Evolutionary conservation across 2,329 filamentous ascomycete genomes (phyloP).

Genomic region (Ophiosphaerella korrae): DNA sequence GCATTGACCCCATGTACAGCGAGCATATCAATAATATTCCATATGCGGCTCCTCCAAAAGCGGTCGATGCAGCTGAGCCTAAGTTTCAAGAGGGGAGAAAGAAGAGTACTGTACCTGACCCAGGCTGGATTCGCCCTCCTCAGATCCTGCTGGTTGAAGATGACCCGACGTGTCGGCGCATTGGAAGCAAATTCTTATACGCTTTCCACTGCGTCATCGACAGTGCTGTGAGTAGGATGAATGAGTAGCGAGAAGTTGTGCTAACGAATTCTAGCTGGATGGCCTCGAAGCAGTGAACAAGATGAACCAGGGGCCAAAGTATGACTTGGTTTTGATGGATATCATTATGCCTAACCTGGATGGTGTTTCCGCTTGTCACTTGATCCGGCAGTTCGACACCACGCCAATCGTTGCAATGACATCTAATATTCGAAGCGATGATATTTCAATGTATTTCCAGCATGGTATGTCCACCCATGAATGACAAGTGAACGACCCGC

Average conservation of each 20-base stretch:
- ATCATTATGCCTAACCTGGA: slow-evolving; percentile 97
- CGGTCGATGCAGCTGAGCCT: slow-evolving; percentile 56
- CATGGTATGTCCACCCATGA: slow-evolving; percentile 69
- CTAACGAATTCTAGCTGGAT: slow-evolving; percentile 65
- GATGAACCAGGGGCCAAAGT: slow-evolving; percentile 69
- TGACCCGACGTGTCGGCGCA: slow-evolving; percentile 68
- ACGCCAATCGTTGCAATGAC: slow-evolving; percentile 98
- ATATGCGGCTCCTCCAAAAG: slow-evolving; percentile 75
- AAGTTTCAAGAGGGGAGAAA: slow-evolving; percentile 61
- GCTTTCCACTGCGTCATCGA: slow-evolving; percentile 69
- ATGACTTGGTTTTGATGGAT: slow-evolving; percentile 63
- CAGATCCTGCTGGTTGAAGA: slow-evolving; percentile 90
- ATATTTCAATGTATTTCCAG: slow-evolving; percentile 96
- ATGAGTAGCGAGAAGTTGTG: background rate
- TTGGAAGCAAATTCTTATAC: slow-evolving; percentile 69
- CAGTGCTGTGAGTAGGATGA: slow-evolving; percentile 59
- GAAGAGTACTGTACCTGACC: slow-evolving; percentile 65
- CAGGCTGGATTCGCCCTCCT: slow-evolving; percentile 70
- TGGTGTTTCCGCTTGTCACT: slow-evolving; percentile 89
- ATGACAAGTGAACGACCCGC: background rate
- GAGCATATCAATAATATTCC: slow-evolving; percentile 95
- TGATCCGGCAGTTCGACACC: slow-evolving; percentile 85
- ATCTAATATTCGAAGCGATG: slow-evolving; percentile 94
- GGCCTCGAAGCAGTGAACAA: slow-evolving; percentile 91
- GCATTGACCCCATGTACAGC: slow-evolving; percentile 92